These are phyloP conservation scores for Groenewaldozyma tartarivorans DNA, from an alignment of 805 yeast species.

Conservation along the genomic window DNA sequence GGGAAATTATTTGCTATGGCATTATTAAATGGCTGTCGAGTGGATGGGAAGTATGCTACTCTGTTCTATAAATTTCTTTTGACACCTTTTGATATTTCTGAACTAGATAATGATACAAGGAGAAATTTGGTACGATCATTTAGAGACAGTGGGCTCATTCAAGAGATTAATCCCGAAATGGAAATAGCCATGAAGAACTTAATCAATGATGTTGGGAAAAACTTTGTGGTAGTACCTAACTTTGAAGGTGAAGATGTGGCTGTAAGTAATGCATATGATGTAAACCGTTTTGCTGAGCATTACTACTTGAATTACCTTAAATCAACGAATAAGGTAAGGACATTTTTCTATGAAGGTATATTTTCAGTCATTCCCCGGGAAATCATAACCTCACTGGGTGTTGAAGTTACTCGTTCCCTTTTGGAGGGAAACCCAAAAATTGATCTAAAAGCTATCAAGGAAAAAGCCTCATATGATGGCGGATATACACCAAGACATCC, in stretches of 20 bases:
- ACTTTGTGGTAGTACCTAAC: slow-evolving; percentile 2
- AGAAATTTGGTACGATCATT: slow-evolving; percentile 2
- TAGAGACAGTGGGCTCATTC: slow-evolving; percentile 10
- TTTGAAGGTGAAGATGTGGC: neutral
- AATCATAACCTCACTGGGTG: slow-evolving; percentile 10
- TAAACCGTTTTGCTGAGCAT: neutral
- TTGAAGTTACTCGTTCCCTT: slow-evolving; percentile 18
- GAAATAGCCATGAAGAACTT: slow-evolving; percentile 10
- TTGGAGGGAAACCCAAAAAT: slow-evolving; percentile 36
- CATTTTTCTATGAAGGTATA: slow-evolving; percentile 17
- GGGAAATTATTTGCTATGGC: slow-evolving; percentile 24
- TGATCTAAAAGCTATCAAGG: slow-evolving; percentile 33
- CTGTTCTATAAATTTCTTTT: slow-evolving; percentile 15
- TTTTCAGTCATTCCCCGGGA: slow-evolving; percentile 12
- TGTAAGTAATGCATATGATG: neutral
- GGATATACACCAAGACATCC: slow-evolving; percentile 30
- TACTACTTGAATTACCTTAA: slow-evolving; percentile 2
- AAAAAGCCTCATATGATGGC: slow-evolving; percentile 33
- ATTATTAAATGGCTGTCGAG: slow-evolving; percentile 22
- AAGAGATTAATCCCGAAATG: slow-evolving; percentile 17
- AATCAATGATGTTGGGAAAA: slow-evolving; percentile 6
- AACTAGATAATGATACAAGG: neutral
- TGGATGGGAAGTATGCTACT: slow-evolving; percentile 20
- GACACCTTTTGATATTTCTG: no score
- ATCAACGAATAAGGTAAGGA: slow-evolving; percentile 13